Evolutionary conservation across 352 stramenopile genomes (phyloP).

Genomic region (Pythium phragmiticola): DNA sequence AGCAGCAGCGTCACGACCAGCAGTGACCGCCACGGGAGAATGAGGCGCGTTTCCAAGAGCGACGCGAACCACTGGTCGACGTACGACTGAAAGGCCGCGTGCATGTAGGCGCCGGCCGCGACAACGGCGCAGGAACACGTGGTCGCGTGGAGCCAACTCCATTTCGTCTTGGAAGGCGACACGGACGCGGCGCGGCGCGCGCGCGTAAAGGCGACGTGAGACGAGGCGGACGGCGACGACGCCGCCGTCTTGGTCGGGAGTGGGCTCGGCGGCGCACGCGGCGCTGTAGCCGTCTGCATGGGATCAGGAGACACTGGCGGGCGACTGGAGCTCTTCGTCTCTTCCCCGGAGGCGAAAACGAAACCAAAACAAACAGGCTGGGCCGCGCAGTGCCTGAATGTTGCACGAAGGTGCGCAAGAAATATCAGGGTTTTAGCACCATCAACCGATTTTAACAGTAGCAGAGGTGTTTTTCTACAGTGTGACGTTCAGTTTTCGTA

Average conservation of each 20-base stretch:
- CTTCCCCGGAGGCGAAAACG: no score
- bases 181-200: background rate
- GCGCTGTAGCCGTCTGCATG: background rate
- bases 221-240: background rate
- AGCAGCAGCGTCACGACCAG: slow-evolving; percentile 39
- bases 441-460: no score
- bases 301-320: background rate
- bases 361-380: no score
- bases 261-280: background rate
- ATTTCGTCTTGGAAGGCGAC: slow-evolving; percentile 23
- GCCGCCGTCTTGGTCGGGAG: background rate
- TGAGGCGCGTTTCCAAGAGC: slow-evolving; percentile 16
- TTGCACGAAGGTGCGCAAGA: background rate
- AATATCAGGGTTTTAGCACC: no score
- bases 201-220: slow-evolving; percentile 5
- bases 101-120: slow-evolving; percentile 68
- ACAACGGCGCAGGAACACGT: slow-evolving; percentile 68
- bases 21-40: slow-evolving; percentile 44
- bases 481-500: background rate
- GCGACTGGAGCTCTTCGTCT: background rate
- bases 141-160: slow-evolving; percentile 75
- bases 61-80: slow-evolving; percentile 1
- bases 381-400: background rate
- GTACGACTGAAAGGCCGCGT: slow-evolving; percentile 36
- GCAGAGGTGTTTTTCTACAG: no score